These are phyloP conservation scores for Neopestalotiopsis sp. DNA, from an alignment of 2,329 filamentous ascomycete genomes.

Conservation along the genomic window DNA sequence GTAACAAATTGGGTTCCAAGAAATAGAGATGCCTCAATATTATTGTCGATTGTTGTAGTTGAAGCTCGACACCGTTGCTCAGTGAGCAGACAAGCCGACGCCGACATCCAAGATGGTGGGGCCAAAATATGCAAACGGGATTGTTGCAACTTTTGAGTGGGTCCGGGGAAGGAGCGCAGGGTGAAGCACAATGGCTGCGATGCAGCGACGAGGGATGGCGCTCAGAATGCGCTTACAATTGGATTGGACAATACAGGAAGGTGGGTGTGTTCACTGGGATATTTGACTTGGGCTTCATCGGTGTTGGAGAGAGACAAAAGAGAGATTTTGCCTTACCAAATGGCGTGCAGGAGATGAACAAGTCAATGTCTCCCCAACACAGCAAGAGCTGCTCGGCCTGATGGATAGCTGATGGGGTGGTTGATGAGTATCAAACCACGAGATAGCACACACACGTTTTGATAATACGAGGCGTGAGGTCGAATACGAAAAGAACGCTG, in stretches of 20 bases:
- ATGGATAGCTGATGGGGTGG: constrained; percentile 24
- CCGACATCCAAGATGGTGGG: too few relatives aligned
- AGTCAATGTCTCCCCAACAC: constrained; percentile 92
- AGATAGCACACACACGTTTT: constrained; percentile 30
- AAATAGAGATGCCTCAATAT: too few relatives aligned
- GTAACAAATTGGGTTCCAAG: too few relatives aligned
- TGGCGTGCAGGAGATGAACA: constrained; percentile 92
- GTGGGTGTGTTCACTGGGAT: neutral
- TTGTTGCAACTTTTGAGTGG: too few relatives aligned
- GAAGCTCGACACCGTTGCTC: too few relatives aligned
- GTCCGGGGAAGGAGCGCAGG: too few relatives aligned
- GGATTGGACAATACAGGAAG: neutral
- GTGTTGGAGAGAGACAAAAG: constrained; percentile 19
- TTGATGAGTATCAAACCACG: constrained; percentile 34
- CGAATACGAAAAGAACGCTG: constrained; percentile 28
- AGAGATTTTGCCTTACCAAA: constrained; percentile 57
- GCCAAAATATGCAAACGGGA: too few relatives aligned
- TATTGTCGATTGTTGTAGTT: too few relatives aligned
- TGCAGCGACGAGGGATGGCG: neutral
- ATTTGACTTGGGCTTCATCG: neutral
- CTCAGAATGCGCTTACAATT: neutral
- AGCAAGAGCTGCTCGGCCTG: constrained; percentile 25
- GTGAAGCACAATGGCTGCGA: neutral
- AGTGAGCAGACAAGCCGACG: too few relatives aligned
- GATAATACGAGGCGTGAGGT: constrained; percentile 33